Conservation (phyloP, 768 basidiomycete genomes). For the Termitomyces sp. region DNA sequence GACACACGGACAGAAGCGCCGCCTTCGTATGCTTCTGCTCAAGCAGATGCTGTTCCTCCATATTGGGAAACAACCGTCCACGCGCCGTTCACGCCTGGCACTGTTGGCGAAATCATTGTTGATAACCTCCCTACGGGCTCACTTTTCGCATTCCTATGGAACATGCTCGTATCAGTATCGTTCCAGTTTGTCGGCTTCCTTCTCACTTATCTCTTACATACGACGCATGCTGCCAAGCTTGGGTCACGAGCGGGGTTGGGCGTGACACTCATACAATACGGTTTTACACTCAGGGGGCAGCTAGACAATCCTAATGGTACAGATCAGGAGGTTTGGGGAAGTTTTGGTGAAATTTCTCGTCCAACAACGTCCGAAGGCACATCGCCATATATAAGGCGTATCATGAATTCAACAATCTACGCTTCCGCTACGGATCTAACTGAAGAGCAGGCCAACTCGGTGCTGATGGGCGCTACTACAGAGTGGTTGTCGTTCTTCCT, state of each 20-base stretch:
- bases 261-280: constrained; percentile 95
- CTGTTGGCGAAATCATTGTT: constrained; percentile 79
- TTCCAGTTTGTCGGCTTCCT: constrained; percentile 97
- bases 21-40: constrained; percentile 89
- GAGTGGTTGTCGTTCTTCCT: constrained; percentile 96
- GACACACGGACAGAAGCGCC: constrained; percentile 80
- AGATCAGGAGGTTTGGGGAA: constrained; percentile 29
- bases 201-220: constrained; percentile 91
- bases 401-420: constrained; percentile 11
- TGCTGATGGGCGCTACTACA: constrained; percentile 67
- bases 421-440: constrained; percentile 17
- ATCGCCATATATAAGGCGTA: constrained; percentile 36
- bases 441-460: constrained; percentile 34
- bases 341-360: constrained; percentile 25
- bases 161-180: constrained; percentile 87
- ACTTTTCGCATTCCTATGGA: constrained; percentile 88
- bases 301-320: constrained; percentile 39
- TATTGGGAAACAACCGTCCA: constrained; percentile 99
- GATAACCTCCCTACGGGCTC: constrained; percentile 84
- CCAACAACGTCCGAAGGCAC: constrained; percentile 47
- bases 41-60: constrained; percentile 93
- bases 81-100: constrained; percentile 67
- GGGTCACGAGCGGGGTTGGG: constrained; percentile 94
- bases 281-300: constrained; percentile 69
- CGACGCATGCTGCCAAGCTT: constrained; percentile 88